Evolutionary conservation across 2,329 filamentous ascomycete species (phyloP).

Genomic region (Aspergillus sp.): DNA sequence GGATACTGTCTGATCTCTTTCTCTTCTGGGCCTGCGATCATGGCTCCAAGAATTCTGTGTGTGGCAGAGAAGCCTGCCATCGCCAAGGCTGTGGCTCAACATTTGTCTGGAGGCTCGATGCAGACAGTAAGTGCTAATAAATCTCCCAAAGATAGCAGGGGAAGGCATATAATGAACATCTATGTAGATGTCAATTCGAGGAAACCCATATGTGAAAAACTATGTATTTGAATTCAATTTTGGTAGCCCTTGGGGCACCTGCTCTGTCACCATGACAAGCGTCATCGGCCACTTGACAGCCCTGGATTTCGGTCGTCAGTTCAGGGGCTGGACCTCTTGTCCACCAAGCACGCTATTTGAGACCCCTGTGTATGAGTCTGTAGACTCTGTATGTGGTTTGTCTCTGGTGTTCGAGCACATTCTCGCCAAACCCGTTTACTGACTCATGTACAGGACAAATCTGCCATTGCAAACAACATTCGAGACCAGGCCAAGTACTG

Average conservation of each 20-base stretch:
- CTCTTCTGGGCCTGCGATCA: conserved; percentile 1
- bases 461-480: conserved; percentile 79
- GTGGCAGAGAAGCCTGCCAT: conserved; percentile 91
- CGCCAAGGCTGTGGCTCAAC: conserved; percentile 85
- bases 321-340: conserved; percentile 76
- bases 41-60: conserved; percentile 57
- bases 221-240: conserved; percentile 91
- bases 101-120: conserved; percentile 73
- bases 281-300: conserved; percentile 82
- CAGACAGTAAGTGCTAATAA: conserved; percentile 56
- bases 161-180: conserved; percentile 12
- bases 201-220: conserved; percentile 82
- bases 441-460: conserved; percentile 60
- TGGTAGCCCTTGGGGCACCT: conserved; percentile 70
- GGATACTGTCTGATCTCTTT: no score
- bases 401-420: background rate
- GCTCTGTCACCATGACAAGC: conserved; percentile 86
- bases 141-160: background rate
- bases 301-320: conserved; percentile 70
- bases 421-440: conserved; percentile 3
- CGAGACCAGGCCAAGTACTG: conserved; percentile 67
- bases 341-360: conserved; percentile 76
- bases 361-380: conserved; percentile 65
- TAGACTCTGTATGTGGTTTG: conserved; percentile 56
- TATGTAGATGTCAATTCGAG: conserved; percentile 60